Conservation (phyloP, 192 early-diverging fungal genomes). For the Bifiguratus adelaidae region DNA sequence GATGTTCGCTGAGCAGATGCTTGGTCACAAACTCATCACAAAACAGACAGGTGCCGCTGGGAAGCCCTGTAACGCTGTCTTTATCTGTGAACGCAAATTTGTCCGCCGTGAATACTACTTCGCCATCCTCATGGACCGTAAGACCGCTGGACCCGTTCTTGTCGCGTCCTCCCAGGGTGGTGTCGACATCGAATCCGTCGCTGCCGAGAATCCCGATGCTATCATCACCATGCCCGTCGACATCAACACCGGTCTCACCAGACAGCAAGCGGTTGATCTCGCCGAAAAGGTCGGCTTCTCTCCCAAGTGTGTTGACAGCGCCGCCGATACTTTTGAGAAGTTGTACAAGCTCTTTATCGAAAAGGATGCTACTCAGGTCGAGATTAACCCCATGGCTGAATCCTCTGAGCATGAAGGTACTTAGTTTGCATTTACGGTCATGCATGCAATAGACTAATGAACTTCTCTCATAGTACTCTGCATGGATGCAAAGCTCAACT, state of each 20-base stretch:
- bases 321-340: slow-evolving; percentile 83
- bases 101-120: slow-evolving; percentile 98
- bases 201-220: slow-evolving; percentile 90
- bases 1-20: slow-evolving; percentile 87
- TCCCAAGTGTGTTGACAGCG: slow-evolving; percentile 66
- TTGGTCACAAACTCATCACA: slow-evolving; percentile 94
- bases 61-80: slow-evolving; percentile 88
- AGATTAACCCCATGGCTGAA: slow-evolving; percentile 98
- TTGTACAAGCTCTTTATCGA: slow-evolving; percentile 96
- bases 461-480: slow-evolving; percentile 21
- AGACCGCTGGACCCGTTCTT: slow-evolving; percentile 87
- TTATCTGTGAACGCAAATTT: slow-evolving; percentile 93
- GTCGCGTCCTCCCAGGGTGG: slow-evolving; percentile 97
- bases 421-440: not conserved
- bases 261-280: slow-evolving; percentile 62
- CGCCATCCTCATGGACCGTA: slow-evolving; percentile 96
- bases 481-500: slow-evolving; percentile 99
- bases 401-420: slow-evolving; percentile 72
- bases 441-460: not conserved
- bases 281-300: slow-evolving; percentile 88
- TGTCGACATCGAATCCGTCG: slow-evolving; percentile 96
- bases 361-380: slow-evolving; percentile 96
- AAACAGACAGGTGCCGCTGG: slow-evolving; percentile 97
- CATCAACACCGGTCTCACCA: slow-evolving; percentile 72
- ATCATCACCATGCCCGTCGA: slow-evolving; percentile 89